A percentile compares a stretch with the other conserved stretches of the same genome.
phyloP scores from a whole-genome alignment of 768 basidiomycete genomes.

The Pleurotus salmoneostramineus region DNA sequence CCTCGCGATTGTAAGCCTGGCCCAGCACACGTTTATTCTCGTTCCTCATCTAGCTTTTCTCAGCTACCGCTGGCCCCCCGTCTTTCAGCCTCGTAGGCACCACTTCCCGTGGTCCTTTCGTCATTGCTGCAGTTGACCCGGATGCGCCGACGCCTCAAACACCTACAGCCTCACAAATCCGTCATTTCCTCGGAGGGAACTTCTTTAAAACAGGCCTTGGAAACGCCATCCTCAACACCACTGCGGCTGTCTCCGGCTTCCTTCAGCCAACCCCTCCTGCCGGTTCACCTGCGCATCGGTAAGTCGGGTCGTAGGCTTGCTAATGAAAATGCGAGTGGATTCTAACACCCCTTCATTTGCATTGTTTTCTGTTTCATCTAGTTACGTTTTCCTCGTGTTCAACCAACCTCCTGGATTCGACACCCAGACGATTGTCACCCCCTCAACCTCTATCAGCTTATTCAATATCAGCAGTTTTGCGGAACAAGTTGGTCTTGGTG shows the following conservation, averaged over 20 bases:
- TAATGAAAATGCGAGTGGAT: background rate
- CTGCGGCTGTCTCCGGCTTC: slow-evolving; percentile 38
- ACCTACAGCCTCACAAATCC: slow-evolving; percentile 36
- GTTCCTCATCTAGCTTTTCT: background rate
- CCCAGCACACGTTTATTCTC: background rate
- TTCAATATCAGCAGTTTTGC: slow-evolving; percentile 46
- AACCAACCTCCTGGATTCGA: slow-evolving; percentile 37
- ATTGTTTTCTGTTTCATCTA: slow-evolving; percentile 13
- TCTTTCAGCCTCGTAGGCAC: slow-evolving; percentile 24
- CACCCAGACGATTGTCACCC: slow-evolving; percentile 32
- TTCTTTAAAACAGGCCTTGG: slow-evolving; percentile 17
- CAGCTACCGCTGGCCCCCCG: slow-evolving; percentile 36
- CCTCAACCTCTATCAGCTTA: slow-evolving; percentile 24
- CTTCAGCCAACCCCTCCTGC: slow-evolving; percentile 37
- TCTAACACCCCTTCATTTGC: background rate
- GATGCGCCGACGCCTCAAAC: slow-evolving; percentile 49
- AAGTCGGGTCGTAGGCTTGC: background rate
- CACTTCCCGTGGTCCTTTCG: slow-evolving; percentile 34
- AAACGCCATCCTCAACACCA: slow-evolving; percentile 27
- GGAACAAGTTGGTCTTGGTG: slow-evolving; percentile 33
- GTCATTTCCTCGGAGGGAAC: slow-evolving; percentile 45
- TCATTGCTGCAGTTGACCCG: slow-evolving; percentile 43
- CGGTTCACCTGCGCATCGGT: slow-evolving; percentile 41
- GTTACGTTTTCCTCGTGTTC: slow-evolving; percentile 46
- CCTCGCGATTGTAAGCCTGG: slow-evolving; percentile 25